Base-by-base conservation (phyloP, 2,329 filamentous ascomycete genomes). In the Trematosphaeria pertusa region DNA sequence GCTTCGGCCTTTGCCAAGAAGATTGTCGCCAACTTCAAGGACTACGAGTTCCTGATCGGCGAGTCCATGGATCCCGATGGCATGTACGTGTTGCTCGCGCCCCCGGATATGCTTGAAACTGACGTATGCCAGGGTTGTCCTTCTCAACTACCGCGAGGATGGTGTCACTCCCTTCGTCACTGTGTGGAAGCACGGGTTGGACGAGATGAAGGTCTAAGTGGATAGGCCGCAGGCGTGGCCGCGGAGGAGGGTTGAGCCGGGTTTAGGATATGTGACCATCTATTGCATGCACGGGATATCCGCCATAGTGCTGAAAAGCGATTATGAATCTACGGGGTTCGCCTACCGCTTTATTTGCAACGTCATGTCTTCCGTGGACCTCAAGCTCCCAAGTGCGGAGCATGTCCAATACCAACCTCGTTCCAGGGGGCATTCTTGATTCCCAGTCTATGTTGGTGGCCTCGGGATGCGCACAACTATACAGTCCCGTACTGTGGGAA, bases 101-200 rank as follows among this genome's bases (percentile, higher is more conserved):
- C n/a, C n/a, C n/a, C n/a, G n/a, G n/a, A n/a, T n/a, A n/a, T n/a
- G n/a, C n/a, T n/a, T n/a, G n/a, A n/a, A n/a, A 20, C 50, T 54
- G 38, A 57, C 19, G n/a, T 20, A 28, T 19, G 11, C 12, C 21
- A 92, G 89, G 86, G 81, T 96, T 66, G 81, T 92, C 59, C 89
- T 97, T 62, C 88, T 97, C 73, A 95, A 97, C 84, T 99, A 96
- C 85, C 93, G 94, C 67, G 92, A 96, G 75, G 94, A 97, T 67
- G 94, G 94, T 75, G 75, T 87, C 62, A 97, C 93, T 45, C 94
- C 94, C 51, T 99, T 83, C 73, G 81, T 96, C 67, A 88, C 85
- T 61, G 79, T 95, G 80, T 97, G 92, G 93, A 97, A 97, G 86
- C 88, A 97, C 79, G 94, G 93, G 71, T 78, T 97, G 58, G 81